Conservation (phyloP, 2,329 filamentous ascomycete genomes). For the Aspergillus caelatus region DNA sequence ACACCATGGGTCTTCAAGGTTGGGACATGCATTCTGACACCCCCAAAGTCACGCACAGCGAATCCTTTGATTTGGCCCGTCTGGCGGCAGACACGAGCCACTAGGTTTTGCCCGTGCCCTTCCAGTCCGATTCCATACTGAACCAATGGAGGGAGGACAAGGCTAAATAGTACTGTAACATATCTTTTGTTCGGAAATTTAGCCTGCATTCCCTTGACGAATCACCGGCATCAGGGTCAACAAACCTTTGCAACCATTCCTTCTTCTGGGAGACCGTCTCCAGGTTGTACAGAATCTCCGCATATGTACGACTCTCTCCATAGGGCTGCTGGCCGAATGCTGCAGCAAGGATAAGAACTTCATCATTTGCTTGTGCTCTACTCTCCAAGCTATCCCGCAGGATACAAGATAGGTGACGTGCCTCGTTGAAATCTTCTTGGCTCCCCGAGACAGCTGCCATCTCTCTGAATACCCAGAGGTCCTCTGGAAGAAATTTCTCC, state of each 20-base stretch:
- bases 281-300: constrained; percentile 20
- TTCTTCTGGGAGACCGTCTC: constrained; percentile 16
- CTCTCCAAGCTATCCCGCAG: constrained; percentile 23
- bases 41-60: constrained; percentile 25
- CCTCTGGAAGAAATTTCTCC: constrained; percentile 18
- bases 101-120: constrained; percentile 45
- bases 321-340: constrained; percentile 17
- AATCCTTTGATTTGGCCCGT: constrained; percentile 23
- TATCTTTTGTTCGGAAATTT: constrained; percentile 10
- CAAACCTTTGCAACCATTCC: constrained; percentile 21
- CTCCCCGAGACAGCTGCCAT: constrained; percentile 22
- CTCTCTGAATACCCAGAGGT: constrained; percentile 27
- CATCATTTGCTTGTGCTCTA: constrained; percentile 17
- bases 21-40: constrained; percentile 21
- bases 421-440: constrained; percentile 22
- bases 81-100: constrained; percentile 18
- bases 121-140: constrained; percentile 37
- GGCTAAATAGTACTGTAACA: constrained; percentile 12
- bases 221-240: too few relatives aligned
- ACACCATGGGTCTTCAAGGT: constrained; percentile 12
- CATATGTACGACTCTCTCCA: constrained; percentile 12
- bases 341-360: constrained; percentile 22
- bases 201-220: too few relatives aligned
- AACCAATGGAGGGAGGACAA: constrained; percentile 20
- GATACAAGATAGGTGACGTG: constrained; percentile 26